Conservation (phyloP, 2,329 filamentous ascomycete genomes). For the Ascochyta viciae-villosae region DNA sequence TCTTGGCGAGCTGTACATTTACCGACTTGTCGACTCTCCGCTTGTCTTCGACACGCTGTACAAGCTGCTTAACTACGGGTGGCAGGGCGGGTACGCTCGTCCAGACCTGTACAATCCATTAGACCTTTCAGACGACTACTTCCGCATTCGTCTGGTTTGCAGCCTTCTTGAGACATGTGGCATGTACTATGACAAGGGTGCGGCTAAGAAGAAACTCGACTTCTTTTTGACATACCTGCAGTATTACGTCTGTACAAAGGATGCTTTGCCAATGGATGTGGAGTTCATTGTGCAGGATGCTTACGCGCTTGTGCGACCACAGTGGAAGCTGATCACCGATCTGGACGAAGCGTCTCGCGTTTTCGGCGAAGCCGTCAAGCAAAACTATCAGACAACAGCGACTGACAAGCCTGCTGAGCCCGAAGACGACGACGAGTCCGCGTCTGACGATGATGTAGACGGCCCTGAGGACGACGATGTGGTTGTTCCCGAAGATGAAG, state of each 20-base stretch:
- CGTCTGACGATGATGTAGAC: constrained; percentile 75
- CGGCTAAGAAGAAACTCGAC: constrained; percentile 94
- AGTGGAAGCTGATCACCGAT: constrained; percentile 87
- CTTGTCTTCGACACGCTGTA: constrained; percentile 96
- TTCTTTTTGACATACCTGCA: constrained; percentile 97
- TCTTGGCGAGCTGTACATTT: constrained; percentile 95
- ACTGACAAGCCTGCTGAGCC: constrained; percentile 72
- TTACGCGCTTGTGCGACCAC: constrained; percentile 81
- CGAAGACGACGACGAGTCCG: constrained; percentile 74
- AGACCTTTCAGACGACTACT: constrained; percentile 92
- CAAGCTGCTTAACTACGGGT: constrained; percentile 91
- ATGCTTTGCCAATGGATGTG: constrained; percentile 91
- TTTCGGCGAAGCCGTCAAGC: constrained; percentile 86
- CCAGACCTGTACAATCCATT: constrained; percentile 78
- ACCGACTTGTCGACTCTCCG: constrained; percentile 93
- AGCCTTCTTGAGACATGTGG: constrained; percentile 94
- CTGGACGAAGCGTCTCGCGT: constrained; percentile 82
- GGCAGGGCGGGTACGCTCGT: constrained; percentile 80
- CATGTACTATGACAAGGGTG: constrained; percentile 92
- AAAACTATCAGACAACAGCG: constrained; percentile 84
- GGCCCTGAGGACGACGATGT: constrained; percentile 56
- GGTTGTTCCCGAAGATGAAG: constrained; percentile 59
- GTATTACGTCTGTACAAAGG: constrained; percentile 94
- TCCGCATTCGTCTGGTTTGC: constrained; percentile 88
- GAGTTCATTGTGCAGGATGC: constrained; percentile 96